Evolutionary conservation across 75 land plant genomes (phyloP).

Genomic region (Selaginella moellendorffii): DNA sequence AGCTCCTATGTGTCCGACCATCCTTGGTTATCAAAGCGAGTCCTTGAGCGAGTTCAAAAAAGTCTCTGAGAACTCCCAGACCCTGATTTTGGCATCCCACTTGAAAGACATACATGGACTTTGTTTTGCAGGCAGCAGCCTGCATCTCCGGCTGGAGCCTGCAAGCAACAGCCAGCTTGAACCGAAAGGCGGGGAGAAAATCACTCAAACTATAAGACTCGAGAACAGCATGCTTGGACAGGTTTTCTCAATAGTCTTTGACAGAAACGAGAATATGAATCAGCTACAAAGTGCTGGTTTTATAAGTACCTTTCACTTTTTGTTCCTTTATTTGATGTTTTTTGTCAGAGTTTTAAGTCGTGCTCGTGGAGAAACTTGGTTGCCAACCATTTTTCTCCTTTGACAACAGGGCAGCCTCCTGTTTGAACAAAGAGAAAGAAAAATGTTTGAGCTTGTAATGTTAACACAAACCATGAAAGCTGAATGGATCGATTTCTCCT

Average conservation of each 20-base stretch:
- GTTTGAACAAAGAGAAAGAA: too few species aligned
- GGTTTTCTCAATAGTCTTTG: conserved; percentile 34
- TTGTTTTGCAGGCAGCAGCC: conserved; percentile 89
- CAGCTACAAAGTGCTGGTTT: conserved; percentile 62
- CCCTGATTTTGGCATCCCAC: conserved; percentile 52
- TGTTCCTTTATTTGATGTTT: too few species aligned
- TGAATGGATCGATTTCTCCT: too few species aligned
- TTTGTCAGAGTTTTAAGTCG: too few species aligned
- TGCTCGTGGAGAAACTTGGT: too few species aligned
- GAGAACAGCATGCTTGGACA: conserved; percentile 83
- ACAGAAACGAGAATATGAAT: conserved; percentile 80
- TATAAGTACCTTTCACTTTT: too few species aligned
- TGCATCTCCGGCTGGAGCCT: conserved; percentile 77
- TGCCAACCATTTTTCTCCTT: too few species aligned
- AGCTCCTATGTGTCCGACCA: conserved; percentile 39
- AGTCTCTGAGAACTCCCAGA: conserved; percentile 49
- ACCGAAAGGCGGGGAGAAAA: conserved; percentile 47
- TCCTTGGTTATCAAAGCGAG: conserved; percentile 64
- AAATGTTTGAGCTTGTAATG: too few species aligned
- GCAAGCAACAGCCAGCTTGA: conserved; percentile 68
- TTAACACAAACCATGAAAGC: too few species aligned
- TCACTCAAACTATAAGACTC: conserved; percentile 52
- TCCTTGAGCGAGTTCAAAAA: conserved; percentile 70
- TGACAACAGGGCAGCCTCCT: too few species aligned
- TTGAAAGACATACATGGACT: conserved; percentile 44